These are phyloP conservation scores for Diaporthe aspalathi DNA, from an alignment of 2,329 filamentous ascomycete genomes.

Conservation along the genomic window DNA sequence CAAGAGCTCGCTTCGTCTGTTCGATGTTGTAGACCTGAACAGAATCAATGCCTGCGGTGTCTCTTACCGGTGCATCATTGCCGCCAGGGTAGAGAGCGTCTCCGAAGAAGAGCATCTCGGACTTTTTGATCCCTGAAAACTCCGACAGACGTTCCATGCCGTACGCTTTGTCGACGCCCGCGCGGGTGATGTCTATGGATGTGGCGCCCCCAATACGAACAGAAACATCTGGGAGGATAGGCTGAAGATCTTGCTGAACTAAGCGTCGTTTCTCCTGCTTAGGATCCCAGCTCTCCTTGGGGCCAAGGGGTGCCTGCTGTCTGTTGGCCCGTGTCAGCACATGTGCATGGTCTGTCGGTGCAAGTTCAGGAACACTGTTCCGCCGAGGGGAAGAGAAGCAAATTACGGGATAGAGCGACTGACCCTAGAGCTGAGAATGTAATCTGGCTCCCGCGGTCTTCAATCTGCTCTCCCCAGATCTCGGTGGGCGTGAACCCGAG, in stretches of 20 bases:
- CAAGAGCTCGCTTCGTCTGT: constrained; percentile 39
- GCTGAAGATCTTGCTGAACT: constrained; percentile 51
- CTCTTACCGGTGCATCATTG: constrained; percentile 46
- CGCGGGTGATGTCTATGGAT: constrained; percentile 53
- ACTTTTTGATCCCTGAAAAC: constrained; percentile 49
- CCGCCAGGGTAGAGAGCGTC: constrained; percentile 55
- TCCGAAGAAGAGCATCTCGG: constrained; percentile 55
- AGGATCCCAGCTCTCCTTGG: constrained; percentile 53
- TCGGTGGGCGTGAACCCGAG: constrained; percentile 52
- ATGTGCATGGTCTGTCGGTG: too few relatives aligned
- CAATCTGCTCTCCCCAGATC: constrained; percentile 54
- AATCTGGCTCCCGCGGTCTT: constrained; percentile 55
- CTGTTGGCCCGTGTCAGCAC: constrained; percentile 33
- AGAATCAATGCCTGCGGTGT: constrained; percentile 37
- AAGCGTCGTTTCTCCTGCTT: constrained; percentile 53
- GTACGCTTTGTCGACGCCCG: constrained; percentile 54
- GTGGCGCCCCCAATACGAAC: constrained; percentile 56
- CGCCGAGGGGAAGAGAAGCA: too few relatives aligned
- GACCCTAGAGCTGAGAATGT: constrained; percentile 53
- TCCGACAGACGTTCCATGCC: constrained; percentile 45
- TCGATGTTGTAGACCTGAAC: constrained; percentile 38
- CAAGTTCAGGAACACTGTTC: background rate
- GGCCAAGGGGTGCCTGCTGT: constrained; percentile 51
- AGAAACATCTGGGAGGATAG: constrained; percentile 50
- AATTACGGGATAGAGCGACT: background rate